These are phyloP conservation scores for Aleurites moluccanus DNA, from an alignment of 441 rosid genomes.

Conservation along the genomic window DNA sequence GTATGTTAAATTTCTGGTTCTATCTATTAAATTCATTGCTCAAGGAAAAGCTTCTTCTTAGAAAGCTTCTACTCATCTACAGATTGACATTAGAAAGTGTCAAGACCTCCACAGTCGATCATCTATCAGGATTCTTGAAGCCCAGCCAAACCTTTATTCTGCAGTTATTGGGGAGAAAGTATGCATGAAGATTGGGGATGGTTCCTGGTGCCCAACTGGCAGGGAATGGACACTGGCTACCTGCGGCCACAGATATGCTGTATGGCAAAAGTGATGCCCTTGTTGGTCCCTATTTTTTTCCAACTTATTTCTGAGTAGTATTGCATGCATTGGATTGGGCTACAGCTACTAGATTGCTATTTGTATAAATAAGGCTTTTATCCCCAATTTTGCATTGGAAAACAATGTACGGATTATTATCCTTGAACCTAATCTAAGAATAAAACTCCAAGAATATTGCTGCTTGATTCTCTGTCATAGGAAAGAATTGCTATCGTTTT, in stretches of 20 bases:
- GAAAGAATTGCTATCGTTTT: neutral
- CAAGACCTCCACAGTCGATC: slow-evolving; percentile 73
- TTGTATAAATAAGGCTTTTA: slow-evolving; percentile 8
- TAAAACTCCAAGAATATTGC: neutral
- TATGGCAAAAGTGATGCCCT: slow-evolving; percentile 65
- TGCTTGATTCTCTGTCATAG: neutral
- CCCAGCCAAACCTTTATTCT: slow-evolving; percentile 66
- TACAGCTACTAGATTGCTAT: neutral
- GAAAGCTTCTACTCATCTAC: slow-evolving; percentile 19
- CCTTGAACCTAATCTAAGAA: neutral
- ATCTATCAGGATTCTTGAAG: slow-evolving; percentile 56
- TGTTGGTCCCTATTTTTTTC: neutral
- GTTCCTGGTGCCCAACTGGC: slow-evolving; percentile 88
- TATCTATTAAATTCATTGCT: slow-evolving; percentile 3
- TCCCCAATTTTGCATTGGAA: neutral
- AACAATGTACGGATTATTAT: neutral
- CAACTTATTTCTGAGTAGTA: neutral
- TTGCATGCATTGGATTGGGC: neutral
- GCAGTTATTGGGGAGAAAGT: slow-evolving; percentile 73
- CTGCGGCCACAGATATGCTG: slow-evolving; percentile 71
- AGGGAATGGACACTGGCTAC: slow-evolving; percentile 75
- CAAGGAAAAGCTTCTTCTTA: neutral
- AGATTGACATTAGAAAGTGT: slow-evolving; percentile 69
- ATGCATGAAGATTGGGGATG: slow-evolving; percentile 85
- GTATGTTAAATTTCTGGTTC: slow-evolving; percentile 32